phyloP scores from a whole-genome alignment of 2,329 filamentous ascomycete genomes.

The Diplodia intermedia region DNA sequence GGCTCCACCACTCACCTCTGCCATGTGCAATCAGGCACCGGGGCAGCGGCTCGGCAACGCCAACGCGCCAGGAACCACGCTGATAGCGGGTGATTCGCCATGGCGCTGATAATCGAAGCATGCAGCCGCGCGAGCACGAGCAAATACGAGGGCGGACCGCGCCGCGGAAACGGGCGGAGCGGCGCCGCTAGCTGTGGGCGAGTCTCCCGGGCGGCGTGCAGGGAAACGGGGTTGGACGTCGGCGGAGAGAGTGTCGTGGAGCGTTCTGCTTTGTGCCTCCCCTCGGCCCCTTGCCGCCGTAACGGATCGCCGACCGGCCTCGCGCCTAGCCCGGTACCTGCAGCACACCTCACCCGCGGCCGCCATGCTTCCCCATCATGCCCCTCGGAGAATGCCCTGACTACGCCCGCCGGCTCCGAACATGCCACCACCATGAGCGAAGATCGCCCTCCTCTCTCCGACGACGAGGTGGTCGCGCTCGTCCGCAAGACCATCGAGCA shows the following conservation, averaged over 20 bases:
- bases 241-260: slow-evolving; percentile 19
- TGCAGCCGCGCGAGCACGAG: slow-evolving; percentile 2
- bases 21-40: slow-evolving; percentile 10
- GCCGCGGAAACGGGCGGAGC: not conserved
- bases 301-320: slow-evolving; percentile 22
- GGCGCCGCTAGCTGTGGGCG: not conserved
- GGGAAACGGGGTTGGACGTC: slow-evolving; percentile 13
- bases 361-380: slow-evolving; percentile 26
- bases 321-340: slow-evolving; percentile 25
- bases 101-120: not conserved
- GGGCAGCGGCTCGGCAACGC: slow-evolving; percentile 20
- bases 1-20: slow-evolving; percentile 15
- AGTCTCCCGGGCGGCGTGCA: slow-evolving; percentile 18
- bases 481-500: slow-evolving; percentile 71
- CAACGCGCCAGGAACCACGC: slow-evolving; percentile 6
- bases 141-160: not conserved
- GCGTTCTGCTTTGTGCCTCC: slow-evolving; percentile 23
- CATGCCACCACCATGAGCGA: slow-evolving; percentile 45
- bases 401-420: slow-evolving; percentile 21
- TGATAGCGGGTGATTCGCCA: not conserved
- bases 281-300: slow-evolving; percentile 12
- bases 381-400: slow-evolving; percentile 15
- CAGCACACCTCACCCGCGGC: slow-evolving; percentile 16
- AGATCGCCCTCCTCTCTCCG: slow-evolving; percentile 55
- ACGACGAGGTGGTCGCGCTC: slow-evolving; percentile 69